Conservation (phyloP, 495 filamentous ascomycete genomes). For the Cairneyella variabilis region DNA sequence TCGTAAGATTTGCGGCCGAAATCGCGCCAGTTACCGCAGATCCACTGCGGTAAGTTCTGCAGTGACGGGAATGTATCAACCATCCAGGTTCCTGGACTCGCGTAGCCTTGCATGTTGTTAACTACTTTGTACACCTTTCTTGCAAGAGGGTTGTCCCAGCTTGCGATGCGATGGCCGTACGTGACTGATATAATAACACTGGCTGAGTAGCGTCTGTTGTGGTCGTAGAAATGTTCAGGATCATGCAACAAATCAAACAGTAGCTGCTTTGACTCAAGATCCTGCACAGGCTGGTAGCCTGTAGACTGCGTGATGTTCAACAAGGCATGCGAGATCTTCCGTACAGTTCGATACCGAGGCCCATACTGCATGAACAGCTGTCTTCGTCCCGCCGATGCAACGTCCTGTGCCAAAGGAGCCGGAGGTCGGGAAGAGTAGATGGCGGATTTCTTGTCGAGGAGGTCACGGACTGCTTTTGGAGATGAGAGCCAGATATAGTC, state of each 20-base stretch:
- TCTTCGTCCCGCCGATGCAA: constrained; percentile 32
- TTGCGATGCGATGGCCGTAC: constrained; percentile 27
- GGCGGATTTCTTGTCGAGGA: constrained; percentile 30
- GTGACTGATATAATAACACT: constrained; percentile 30
- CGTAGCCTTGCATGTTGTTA: constrained; percentile 16
- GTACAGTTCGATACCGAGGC: constrained; percentile 30
- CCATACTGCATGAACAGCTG: constrained; percentile 35
- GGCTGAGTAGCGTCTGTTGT: constrained; percentile 31
- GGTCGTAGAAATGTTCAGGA: constrained; percentile 27
- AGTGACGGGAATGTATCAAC: constrained; percentile 26
- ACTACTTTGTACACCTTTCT: constrained; percentile 19
- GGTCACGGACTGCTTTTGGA: constrained; percentile 26
- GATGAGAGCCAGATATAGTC: constrained; percentile 30
- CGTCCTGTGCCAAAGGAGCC: constrained; percentile 11
- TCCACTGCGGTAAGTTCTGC: constrained; percentile 17
- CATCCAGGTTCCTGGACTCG: constrained; percentile 20
- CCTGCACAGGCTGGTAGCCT: constrained; percentile 25
- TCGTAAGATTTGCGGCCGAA: constrained; percentile 15
- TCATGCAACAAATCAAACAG: constrained; percentile 29
- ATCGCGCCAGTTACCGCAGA: constrained; percentile 13
- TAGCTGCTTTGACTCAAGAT: constrained; percentile 34
- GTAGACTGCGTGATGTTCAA: constrained; percentile 12
- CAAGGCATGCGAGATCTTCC: constrained; percentile 34
- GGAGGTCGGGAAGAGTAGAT: constrained; percentile 25
- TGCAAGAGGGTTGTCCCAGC: constrained; percentile 21